A percentile compares a stretch with the other conserved stretches of the same genome.
Conservation (phyloP, 805 yeast species). For the Clavispora fructus region DNA sequence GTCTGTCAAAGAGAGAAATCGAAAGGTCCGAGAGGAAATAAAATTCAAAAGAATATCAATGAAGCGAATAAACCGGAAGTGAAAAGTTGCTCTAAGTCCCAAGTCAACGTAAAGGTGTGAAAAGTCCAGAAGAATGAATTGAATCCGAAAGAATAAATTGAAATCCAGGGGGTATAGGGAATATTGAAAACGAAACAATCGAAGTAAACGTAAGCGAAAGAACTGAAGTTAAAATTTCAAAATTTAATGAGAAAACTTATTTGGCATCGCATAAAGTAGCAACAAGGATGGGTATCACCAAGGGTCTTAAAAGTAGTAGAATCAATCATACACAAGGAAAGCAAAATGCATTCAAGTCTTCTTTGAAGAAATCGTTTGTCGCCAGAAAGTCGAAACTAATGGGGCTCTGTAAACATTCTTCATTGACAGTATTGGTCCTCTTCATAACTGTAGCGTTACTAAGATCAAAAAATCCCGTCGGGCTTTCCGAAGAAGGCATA, state of each 20-base stretch:
- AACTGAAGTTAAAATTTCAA: too few species aligned
- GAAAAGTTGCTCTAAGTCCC: too few species aligned
- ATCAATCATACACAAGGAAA: conserved; percentile 4
- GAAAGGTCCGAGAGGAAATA: too few species aligned
- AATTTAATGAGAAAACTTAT: too few species aligned
- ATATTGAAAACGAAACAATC: not conserved
- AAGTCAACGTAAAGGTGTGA: too few species aligned
- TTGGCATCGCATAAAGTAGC: not conserved
- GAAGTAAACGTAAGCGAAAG: not conserved
- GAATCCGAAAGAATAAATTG: too few species aligned
- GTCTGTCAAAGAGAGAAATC: too few species aligned
- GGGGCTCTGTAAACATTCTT: conserved; percentile 7
- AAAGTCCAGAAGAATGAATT: too few species aligned
- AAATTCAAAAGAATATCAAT: too few species aligned
- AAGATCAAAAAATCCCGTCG: not conserved
- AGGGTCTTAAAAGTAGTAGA: not conserved
- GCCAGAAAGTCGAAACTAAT: conserved; percentile 8
- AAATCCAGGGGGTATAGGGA: not conserved
- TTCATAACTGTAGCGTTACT: not conserved
- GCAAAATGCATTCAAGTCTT: conserved; percentile 23
- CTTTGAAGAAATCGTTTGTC: conserved; percentile 22
- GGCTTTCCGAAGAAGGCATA: conserved; percentile 1
- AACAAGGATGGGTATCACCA: not conserved
- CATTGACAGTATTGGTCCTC: conserved; percentile 1
- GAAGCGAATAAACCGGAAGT: too few species aligned